These are phyloP conservation scores for Fusarium domesticum DNA, from an alignment of 2,329 filamentous ascomycete genomes.

Conservation along the genomic window DNA sequence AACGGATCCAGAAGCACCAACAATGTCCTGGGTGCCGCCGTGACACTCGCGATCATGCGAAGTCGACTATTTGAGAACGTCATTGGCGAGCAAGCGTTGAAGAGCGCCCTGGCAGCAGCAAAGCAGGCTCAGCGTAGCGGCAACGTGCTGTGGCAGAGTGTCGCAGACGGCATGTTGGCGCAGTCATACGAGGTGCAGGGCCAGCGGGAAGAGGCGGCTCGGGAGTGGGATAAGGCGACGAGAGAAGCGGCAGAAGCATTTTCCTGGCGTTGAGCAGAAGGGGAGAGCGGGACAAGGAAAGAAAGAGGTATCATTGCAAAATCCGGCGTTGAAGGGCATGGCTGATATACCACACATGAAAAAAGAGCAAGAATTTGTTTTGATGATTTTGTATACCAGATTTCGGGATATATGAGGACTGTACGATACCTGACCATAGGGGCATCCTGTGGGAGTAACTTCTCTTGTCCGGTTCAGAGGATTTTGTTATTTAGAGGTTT, in stretches of 20 bases:
- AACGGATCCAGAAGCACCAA: conserved; percentile 63
- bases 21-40: conserved; percentile 78
- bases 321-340: neutral
- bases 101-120: conserved; percentile 68
- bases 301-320: conserved; percentile 22
- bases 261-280: conserved; percentile 31
- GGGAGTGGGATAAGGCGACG: conserved; percentile 42
- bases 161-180: conserved; percentile 74
- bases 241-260: conserved; percentile 44
- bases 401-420: conserved; percentile 15
- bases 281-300: conserved; percentile 7
- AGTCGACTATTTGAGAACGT: conserved; percentile 77
- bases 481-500: neutral
- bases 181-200: conserved; percentile 73
- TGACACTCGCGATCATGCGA: conserved; percentile 83
- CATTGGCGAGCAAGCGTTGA: conserved; percentile 75
- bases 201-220: conserved; percentile 45
- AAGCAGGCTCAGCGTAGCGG: conserved; percentile 67
- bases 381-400: conserved; percentile 30
- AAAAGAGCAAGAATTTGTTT: conserved; percentile 21
- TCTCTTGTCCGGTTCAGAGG: neutral
- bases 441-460: neutral
- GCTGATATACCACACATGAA: neutral
- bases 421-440: conserved; percentile 29
- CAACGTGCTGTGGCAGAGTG: conserved; percentile 74